Conservation (phyloP, 2,329 filamentous ascomycete genomes). For the Neocucurbitaria cava region DNA sequence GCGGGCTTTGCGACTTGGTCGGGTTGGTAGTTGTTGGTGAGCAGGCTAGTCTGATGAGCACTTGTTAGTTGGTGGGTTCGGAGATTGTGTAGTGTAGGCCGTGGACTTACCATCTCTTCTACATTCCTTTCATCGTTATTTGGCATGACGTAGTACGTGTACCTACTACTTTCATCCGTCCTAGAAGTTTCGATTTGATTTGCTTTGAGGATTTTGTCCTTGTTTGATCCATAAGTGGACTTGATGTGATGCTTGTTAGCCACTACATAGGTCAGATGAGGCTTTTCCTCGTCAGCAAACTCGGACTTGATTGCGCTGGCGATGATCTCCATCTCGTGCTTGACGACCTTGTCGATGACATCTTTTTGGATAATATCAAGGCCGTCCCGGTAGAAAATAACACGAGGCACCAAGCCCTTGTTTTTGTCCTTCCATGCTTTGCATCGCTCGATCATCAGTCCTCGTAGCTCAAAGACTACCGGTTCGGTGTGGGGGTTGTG, state of each 20-base stretch:
- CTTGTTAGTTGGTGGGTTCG: too few species aligned
- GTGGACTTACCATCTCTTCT: too few species aligned
- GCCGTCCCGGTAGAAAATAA: constrained; percentile 4
- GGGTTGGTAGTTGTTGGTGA: neutral
- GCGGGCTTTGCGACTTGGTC: neutral
- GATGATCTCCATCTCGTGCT: neutral
- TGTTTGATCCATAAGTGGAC: neutral
- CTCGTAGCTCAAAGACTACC: neutral
- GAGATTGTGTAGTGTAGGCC: too few species aligned
- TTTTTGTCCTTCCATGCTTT: neutral
- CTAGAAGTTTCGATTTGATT: too few species aligned
- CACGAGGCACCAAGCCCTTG: neutral
- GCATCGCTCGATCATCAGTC: constrained; percentile 3
- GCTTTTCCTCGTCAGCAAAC: neutral
- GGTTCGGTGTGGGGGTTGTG: neutral
- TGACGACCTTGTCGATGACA: neutral
- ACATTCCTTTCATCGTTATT: neutral
- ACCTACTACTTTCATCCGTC: too few species aligned
- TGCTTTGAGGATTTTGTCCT: neutral
- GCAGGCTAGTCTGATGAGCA: neutral
- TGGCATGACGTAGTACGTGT: neutral
- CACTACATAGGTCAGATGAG: neutral
- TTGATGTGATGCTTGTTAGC: neutral
- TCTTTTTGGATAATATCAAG: neutral
- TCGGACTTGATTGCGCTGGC: too few species aligned